Base-by-base conservation (phyloP, 768 basidiomycete species). In the Hypholoma sublateritium region DNA sequence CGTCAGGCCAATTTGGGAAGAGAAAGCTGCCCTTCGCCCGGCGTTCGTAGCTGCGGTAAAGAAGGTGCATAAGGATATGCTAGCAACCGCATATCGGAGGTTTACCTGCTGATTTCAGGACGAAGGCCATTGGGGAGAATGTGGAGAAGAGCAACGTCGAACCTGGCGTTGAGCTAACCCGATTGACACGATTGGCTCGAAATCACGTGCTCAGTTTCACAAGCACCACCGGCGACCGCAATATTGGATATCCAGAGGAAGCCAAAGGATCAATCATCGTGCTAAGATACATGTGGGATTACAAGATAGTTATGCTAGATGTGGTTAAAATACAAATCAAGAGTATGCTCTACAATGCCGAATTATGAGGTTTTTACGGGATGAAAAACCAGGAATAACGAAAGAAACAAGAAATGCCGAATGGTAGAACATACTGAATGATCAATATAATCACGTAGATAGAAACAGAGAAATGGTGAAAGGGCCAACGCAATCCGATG, bases 61-160 rank as follows among this genome's bases (percentile, higher is more conserved):
- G 44, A 12, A 48, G 53, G 12, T 47, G 19, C 43, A 45, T 35
- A 28, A 55, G 50, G 44, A 25, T 50, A 34, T 51, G 50, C n/a
- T 54, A 34, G 28, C 37, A 44, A 17, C 25, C 32, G 13, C 13
- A 25, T 24, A 2, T 1, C 50, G 50, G 25, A 47, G 24, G 6
- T 32, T 53, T 56, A 78, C 78, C 72, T 67, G 73, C 70, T 57
- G 71, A 66, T 62, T 65, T 72, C 50, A 77, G 59, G 53, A 70
- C 67, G 60, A 84, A 75, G 64, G 83, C 80, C 84, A 86, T 84
- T 68, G 63, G 67, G 62, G 68, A 50, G 43, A 60, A 43, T 55
- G 54, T 48, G 44, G 46, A 50, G 19, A 32, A 55, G 41, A 50
- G 37, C 39, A 39, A 61, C 32, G 44, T 56, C 46, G 52, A 39